These are phyloP conservation scores for Cladophialophora bantiana DNA, from an alignment of 2,329 filamentous ascomycete species.

Conservation along the genomic window DNA sequence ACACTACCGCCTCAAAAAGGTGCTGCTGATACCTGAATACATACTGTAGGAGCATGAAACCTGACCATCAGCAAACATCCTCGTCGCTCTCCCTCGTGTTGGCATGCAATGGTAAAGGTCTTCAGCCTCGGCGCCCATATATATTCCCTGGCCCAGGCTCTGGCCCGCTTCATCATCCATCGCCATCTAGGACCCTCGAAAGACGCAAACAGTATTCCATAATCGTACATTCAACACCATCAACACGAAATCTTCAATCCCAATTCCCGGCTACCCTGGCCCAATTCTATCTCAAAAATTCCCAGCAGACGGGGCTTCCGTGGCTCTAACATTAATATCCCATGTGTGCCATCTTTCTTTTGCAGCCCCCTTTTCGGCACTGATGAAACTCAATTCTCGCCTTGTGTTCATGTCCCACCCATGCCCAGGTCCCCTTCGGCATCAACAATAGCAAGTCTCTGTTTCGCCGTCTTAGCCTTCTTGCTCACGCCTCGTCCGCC, in stretches of 20 bases:
- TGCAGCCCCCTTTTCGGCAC: neutral
- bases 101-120: neutral
- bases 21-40: constrained; percentile 7
- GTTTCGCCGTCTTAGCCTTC: constrained; percentile 67
- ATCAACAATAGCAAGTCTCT: constrained; percentile 54
- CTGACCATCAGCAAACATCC: neutral
- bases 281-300: constrained; percentile 7
- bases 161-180: neutral
- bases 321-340: neutral
- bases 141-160: neutral
- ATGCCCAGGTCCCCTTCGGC: constrained; percentile 51
- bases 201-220: neutral
- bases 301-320: neutral
- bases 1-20: neutral
- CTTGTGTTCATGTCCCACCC: constrained; percentile 34
- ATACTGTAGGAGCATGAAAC: neutral
- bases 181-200: neutral
- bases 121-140: neutral
- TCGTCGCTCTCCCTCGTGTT: neutral
- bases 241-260: neutral
- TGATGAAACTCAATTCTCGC: constrained; percentile 3
- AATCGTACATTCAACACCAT: constrained; percentile 14
- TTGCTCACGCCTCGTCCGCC: constrained; percentile 63
- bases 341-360: neutral
- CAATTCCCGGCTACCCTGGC: neutral